These are phyloP conservation scores for Alternaria postmessia DNA, from an alignment of 2,329 filamentous ascomycete genomes.

Conservation along the genomic window DNA sequence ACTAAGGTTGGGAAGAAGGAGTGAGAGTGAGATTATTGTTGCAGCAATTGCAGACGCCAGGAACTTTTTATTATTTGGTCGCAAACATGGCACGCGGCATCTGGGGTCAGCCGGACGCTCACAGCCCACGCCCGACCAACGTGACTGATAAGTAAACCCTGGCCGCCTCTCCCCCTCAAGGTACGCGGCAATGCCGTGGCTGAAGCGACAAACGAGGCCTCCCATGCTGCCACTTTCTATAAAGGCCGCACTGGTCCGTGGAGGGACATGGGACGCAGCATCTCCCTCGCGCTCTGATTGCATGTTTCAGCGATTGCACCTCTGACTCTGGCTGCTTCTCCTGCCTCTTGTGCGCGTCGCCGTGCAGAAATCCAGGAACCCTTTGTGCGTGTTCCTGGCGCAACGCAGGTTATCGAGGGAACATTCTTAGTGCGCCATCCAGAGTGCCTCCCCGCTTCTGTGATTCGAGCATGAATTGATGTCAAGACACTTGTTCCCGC, in stretches of 20 bases:
- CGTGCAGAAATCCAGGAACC: slow-evolving; percentile 20
- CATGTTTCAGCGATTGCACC: slow-evolving; percentile 24
- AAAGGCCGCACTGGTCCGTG: slow-evolving; percentile 18
- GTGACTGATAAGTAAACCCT: slow-evolving; percentile 31
- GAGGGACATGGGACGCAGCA: slow-evolving; percentile 12
- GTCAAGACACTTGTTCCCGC: slow-evolving; percentile 21
- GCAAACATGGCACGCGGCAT: slow-evolving; percentile 34
- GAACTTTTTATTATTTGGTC: slow-evolving; percentile 32
- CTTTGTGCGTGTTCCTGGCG: slow-evolving; percentile 38
- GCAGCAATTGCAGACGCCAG: slow-evolving; percentile 18
- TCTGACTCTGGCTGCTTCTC: slow-evolving; percentile 11
- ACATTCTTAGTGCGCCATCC: slow-evolving; percentile 23
- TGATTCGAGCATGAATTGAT: slow-evolving; percentile 33
- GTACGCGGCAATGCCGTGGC: slow-evolving; percentile 27
- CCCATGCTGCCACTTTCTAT: slow-evolving; percentile 18
- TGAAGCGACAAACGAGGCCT: slow-evolving; percentile 19
- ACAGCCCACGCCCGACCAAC: slow-evolving; percentile 25
- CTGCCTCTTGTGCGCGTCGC: not conserved
- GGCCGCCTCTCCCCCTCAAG: slow-evolving; percentile 21
- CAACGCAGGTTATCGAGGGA: slow-evolving; percentile 23
- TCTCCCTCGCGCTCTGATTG: slow-evolving; percentile 18
- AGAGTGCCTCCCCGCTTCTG: slow-evolving; percentile 19
- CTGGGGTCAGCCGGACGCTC: slow-evolving; percentile 30
- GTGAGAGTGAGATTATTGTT: slow-evolving; percentile 7
- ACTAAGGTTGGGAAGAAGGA: slow-evolving; percentile 4